phyloP scores from a whole-genome alignment of 768 basidiomycete species.

The Pisolithus tinctorius region DNA sequence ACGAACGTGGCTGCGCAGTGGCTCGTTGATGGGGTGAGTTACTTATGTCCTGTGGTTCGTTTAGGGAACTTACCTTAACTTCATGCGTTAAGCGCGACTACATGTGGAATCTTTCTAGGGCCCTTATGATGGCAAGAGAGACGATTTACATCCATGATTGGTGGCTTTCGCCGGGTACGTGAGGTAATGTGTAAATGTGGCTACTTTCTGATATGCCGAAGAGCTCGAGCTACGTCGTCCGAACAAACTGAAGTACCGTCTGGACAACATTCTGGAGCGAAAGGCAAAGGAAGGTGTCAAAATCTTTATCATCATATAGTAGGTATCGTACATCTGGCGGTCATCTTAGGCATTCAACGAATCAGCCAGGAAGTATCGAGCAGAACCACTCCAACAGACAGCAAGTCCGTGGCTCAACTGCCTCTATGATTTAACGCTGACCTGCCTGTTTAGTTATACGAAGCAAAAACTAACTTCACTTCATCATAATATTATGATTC shows the following conservation, averaged over 20 bases:
- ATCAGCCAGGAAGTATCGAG: slow-evolving; percentile 90
- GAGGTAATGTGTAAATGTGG: background rate
- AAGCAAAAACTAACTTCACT: slow-evolving; percentile 75
- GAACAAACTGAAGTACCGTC: slow-evolving; percentile 72
- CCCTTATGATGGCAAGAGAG: slow-evolving; percentile 83
- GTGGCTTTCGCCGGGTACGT: slow-evolving; percentile 87
- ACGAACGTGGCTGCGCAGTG: slow-evolving; percentile 93
- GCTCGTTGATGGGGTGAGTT: slow-evolving; percentile 91
- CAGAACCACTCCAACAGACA: slow-evolving; percentile 89
- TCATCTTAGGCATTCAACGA: slow-evolving; percentile 1
- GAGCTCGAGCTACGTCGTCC: slow-evolving; percentile 85
- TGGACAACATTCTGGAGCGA: slow-evolving; percentile 79
- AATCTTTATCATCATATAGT: slow-evolving; percentile 94
- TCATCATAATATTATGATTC: slow-evolving; percentile 92
- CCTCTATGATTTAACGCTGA: slow-evolving; percentile 4
- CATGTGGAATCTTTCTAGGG: slow-evolving; percentile 94
- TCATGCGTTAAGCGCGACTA: slow-evolving; percentile 70
- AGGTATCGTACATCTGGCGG: slow-evolving; percentile 20
- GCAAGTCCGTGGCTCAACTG: slow-evolving; percentile 51
- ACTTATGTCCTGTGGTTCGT: background rate
- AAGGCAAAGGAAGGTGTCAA: slow-evolving; percentile 96
- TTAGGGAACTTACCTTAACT: background rate
- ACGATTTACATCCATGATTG: slow-evolving; percentile 95
- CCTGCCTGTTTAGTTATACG: slow-evolving; percentile 51
- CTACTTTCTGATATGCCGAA: slow-evolving; percentile 17